Percentiles rank a stretch among this genome's conserved stretches.
These are phyloP conservation scores for Nasturtium officinale DNA, from an alignment of 345 rosid species.

Conservation along the genomic window DNA sequence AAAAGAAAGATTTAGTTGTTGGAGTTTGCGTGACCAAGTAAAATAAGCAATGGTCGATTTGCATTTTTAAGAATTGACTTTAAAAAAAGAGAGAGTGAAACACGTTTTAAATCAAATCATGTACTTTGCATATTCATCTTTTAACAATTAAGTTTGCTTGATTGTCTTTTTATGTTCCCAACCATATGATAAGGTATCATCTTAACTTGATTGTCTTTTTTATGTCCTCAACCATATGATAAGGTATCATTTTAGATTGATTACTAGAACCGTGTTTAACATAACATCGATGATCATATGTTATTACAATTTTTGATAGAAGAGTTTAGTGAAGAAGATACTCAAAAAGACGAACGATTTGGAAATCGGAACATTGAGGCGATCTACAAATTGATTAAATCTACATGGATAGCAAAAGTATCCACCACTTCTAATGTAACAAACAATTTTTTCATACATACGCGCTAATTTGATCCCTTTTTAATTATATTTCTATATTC, in stretches of 20 bases:
- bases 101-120: neutral
- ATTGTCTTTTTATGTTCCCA: no score
- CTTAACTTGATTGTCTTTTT: neutral
- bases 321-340: neutral
- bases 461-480: neutral
- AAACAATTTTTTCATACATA: no score
- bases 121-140: neutral
- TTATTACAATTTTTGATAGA: neutral
- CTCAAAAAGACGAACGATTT: neutral
- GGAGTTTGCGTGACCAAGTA: neutral
- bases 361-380: neutral
- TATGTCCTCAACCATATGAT: no score
- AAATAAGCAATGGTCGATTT: neutral
- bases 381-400: neutral
- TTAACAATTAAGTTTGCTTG: no score
- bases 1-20: conserved; percentile 6
- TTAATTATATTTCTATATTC: neutral
- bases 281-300: neutral
- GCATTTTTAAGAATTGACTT: neutral
- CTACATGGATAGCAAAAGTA: neutral
- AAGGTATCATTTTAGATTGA: neutral
- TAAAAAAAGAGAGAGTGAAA: neutral
- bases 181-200: neutral
- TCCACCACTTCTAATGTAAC: neutral
- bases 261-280: neutral